Evolutionary conservation across 257 asterid genomes (phyloP).

Genomic region (Henckelia pumila): DNA sequence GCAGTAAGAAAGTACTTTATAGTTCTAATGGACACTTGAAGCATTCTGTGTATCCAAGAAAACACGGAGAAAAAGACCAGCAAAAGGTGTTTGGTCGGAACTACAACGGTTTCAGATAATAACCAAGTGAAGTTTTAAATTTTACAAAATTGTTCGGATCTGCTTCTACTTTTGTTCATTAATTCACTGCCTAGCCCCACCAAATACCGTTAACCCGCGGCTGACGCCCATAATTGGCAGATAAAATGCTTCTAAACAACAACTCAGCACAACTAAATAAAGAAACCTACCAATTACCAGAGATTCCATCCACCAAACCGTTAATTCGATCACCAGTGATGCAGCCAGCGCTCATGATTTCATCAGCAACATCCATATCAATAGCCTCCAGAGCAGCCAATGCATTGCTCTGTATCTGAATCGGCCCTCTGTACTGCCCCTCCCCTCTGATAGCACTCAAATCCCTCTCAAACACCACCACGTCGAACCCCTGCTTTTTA

Average conservation of each 20-base stretch:
- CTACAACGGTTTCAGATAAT: not conserved
- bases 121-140: not conserved
- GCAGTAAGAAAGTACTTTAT: too few species aligned
- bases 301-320: slow-evolving; percentile 85
- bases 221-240: not conserved
- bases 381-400: slow-evolving; percentile 94
- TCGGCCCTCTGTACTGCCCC: slow-evolving; percentile 94
- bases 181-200: not conserved
- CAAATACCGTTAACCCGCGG: not conserved
- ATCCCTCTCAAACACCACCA: slow-evolving; percentile 92
- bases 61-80: not conserved
- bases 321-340: slow-evolving; percentile 92
- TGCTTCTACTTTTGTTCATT: not conserved
- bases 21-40: too few species aligned
- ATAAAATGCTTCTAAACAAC: not conserved
- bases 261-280: not conserved
- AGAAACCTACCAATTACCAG: slow-evolving; percentile 73
- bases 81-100: not conserved
- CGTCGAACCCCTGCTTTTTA: slow-evolving; percentile 77
- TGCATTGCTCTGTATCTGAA: slow-evolving; percentile 94
- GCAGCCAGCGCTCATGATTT: slow-evolving; percentile 72
- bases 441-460: slow-evolving; percentile 96
- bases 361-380: slow-evolving; percentile 84
- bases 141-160: not conserved
- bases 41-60: too few species aligned